These are phyloP conservation scores for Pythium pectinolyticum DNA, from an alignment of 352 stramenopile species.

Conservation along the genomic window DNA sequence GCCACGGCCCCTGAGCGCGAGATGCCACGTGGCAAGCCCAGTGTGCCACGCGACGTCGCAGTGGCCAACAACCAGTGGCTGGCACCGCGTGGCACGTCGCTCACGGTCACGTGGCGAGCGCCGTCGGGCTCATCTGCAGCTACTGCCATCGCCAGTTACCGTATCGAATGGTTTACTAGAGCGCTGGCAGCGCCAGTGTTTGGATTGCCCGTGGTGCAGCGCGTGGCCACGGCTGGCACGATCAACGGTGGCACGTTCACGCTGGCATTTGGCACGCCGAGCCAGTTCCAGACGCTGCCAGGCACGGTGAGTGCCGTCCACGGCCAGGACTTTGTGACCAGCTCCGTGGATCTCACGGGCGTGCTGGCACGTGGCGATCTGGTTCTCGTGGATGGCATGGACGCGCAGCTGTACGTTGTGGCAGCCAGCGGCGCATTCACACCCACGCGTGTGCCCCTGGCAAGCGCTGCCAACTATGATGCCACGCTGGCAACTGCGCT, in stretches of 20 bases:
- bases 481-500: conserved; percentile 28
- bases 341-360: conserved; percentile 86
- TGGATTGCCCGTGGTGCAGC: conserved; percentile 50
- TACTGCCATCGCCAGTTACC: conserved; percentile 40
- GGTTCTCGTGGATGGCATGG: conserved; percentile 72
- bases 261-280: conserved; percentile 45
- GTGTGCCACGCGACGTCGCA: conserved; percentile 32
- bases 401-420: conserved; percentile 73
- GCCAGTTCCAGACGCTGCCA: conserved; percentile 41
- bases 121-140: conserved; percentile 27
- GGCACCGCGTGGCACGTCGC: conserved; percentile 39
- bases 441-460: conserved; percentile 57
- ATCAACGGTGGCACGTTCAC: conserved; percentile 63
- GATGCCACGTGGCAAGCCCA: conserved; percentile 68
- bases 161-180: conserved; percentile 78
- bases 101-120: conserved; percentile 59
- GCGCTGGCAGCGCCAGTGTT: conserved; percentile 54
- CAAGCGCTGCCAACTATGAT: conserved; percentile 32
- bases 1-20: conserved; percentile 50
- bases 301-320: conserved; percentile 57
- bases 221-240: conserved; percentile 46
- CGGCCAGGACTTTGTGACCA: conserved; percentile 67
- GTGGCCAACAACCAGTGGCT: conserved; percentile 38
- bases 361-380: conserved; percentile 80
- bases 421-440: conserved; percentile 73